Evolutionary conservation across 2,329 filamentous ascomycete genomes (phyloP).

Genomic region (Fusarium coffeatum): DNA sequence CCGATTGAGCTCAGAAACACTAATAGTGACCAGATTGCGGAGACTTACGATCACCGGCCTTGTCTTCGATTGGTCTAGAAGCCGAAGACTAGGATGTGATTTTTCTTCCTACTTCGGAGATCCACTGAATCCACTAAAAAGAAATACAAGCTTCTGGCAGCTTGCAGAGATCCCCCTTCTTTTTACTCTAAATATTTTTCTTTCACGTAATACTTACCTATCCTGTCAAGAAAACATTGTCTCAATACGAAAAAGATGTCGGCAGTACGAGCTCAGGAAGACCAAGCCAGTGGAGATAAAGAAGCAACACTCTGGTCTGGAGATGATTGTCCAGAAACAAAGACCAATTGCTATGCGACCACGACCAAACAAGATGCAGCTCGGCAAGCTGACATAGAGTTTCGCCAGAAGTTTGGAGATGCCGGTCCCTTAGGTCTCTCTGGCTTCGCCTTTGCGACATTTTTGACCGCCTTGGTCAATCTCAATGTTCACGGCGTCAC

Average conservation of each 20-base stretch:
- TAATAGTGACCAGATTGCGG: conserved; percentile 1
- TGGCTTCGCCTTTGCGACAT: conserved; percentile 13
- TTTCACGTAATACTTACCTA: neutral
- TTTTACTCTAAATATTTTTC: neutral
- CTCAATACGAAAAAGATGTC: neutral
- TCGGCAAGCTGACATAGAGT: neutral
- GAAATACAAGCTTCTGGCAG: conserved; percentile 10
- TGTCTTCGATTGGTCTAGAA: neutral
- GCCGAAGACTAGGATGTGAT: neutral
- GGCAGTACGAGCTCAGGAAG: fast-evolving
- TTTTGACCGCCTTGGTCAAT: conserved; percentile 10
- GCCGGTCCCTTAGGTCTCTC: conserved; percentile 7
- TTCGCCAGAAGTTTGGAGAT: conserved; percentile 14
- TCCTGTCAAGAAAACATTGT: fast-evolving
- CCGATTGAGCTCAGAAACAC: neutral
- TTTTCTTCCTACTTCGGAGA: neutral
- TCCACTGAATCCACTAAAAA: conserved; percentile 5
- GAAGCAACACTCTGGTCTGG: neutral
- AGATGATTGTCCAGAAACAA: neutral
- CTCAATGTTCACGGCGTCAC: conserved; percentile 7
- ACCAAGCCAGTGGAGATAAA: neutral
- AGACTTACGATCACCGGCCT: neutral
- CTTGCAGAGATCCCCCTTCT: neutral
- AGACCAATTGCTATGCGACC: neutral
- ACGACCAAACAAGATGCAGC: neutral